Conservation (phyloP, 805 yeast species). For the Saturnispora zaruensis region DNA sequence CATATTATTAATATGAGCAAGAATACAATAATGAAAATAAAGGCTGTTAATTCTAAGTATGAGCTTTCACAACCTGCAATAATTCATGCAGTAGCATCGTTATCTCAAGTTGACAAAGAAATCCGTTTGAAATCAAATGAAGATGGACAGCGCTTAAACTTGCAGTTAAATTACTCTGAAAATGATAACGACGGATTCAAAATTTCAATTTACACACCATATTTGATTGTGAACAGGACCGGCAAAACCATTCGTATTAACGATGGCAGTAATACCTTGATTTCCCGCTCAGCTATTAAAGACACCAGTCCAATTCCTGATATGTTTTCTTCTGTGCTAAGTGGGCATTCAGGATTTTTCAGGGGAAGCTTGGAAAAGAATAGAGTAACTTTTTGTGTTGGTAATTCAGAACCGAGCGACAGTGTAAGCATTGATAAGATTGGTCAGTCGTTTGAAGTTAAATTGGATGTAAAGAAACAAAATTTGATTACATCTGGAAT, state of each 20-base stretch:
- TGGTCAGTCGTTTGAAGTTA: constrained; percentile 63
- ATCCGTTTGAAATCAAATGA: constrained; percentile 41
- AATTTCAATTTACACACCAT: constrained; percentile 74
- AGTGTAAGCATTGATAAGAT: constrained; percentile 82
- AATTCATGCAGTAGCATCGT: constrained; percentile 43
- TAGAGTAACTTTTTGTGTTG: constrained; percentile 57
- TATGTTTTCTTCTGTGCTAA: constrained; percentile 73
- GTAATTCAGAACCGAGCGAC: constrained; percentile 61
- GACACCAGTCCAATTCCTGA: constrained; percentile 42
- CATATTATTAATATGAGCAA: constrained; percentile 67
- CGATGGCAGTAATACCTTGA: constrained; percentile 43
- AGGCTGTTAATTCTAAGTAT: constrained; percentile 54
- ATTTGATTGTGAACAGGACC: constrained; percentile 73
- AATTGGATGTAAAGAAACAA: constrained; percentile 38
- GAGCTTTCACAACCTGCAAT: constrained; percentile 66
- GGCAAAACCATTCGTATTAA: constrained; percentile 56
- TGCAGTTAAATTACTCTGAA: constrained; percentile 56
- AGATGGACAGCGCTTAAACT: constrained; percentile 59
- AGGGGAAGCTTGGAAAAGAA: constrained; percentile 39
- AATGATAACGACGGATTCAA: constrained; percentile 49
- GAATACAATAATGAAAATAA: constrained; percentile 54
- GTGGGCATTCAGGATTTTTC: constrained; percentile 28
- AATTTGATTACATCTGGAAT: constrained; percentile 20
- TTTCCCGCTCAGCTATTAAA: constrained; percentile 27
- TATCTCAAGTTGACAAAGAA: constrained; percentile 28